phyloP scores from a whole-genome alignment of 257 asterid species.

The Perilla frutescens region DNA sequence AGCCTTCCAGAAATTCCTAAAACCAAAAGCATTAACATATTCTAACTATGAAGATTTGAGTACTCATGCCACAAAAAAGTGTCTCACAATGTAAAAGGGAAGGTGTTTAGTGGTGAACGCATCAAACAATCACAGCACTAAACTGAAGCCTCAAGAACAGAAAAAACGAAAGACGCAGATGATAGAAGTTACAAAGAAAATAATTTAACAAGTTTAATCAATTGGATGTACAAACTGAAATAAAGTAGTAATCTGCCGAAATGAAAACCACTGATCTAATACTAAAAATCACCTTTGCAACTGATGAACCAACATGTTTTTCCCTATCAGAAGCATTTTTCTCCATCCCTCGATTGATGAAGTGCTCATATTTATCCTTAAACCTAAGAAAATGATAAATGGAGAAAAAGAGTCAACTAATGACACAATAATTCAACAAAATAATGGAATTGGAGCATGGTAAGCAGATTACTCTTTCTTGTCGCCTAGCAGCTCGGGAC shows the following conservation, averaged over 20 bases:
- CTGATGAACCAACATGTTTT: constrained; percentile 82
- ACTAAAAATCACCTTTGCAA: constrained; percentile 76
- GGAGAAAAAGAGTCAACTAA: constrained; percentile 16
- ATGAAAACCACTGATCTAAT: constrained; percentile 14
- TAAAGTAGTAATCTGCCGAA: constrained; percentile 21
- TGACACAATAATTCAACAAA: constrained; percentile 28
- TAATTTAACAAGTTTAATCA: constrained; percentile 8
- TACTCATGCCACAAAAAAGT: background rate
- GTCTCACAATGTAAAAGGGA: background rate
- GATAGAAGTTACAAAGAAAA: background rate
- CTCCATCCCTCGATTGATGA: constrained; percentile 84
- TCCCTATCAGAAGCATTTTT: constrained; percentile 94
- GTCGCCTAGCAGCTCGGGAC: constrained; percentile 92
- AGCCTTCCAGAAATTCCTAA: no score
- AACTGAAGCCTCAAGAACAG: constrained; percentile 24
- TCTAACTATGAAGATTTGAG: no score
- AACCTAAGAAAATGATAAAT: constrained; percentile 54
- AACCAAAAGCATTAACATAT: no score
- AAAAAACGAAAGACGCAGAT: constrained; percentile 2
- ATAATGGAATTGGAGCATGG: constrained; percentile 25
- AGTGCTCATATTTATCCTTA: constrained; percentile 78
- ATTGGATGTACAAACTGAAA: constrained; percentile 14
- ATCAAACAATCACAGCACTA: background rate
- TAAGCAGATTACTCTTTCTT: constrained; percentile 66
- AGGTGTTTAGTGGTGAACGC: background rate